Evolutionary conservation across 192 early-diverging fungal genomes (phyloP), one percentile per base, ranked within the genome.

Genomic region (Backusella liffmaniae): DNA sequence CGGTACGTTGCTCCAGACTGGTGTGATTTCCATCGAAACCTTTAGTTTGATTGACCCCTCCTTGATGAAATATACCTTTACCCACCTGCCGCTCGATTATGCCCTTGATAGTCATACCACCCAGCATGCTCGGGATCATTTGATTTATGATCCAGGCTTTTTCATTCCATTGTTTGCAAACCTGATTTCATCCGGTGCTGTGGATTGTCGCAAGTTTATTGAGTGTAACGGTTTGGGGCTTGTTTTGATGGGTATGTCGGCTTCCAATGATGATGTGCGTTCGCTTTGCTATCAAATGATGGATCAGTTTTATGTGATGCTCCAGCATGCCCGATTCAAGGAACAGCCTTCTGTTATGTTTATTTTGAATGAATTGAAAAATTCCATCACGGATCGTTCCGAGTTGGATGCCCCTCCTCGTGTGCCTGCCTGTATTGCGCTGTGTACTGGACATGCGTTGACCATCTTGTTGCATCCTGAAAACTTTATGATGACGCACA

Each of bases 321-420:
- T 94, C 12, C 73, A 79, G 49, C 73, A 78, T 70, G 76, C 83
- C 1, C 82, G 80, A 1, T 79, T 94, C 65, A 88, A 90, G 75
- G 94, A 95, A 76, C 86, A 89, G 42, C 90, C 85, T n/a, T 92
- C 94, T 69, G 77, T 94, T 8, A 44, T 92, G 26, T 77, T 95
- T 12, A 70, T 94, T 3, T 77, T 95, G 67, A 86, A 92, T 37
- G 79, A 82, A 29, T 84, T 96, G 10, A 90, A 87, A 69, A 92
- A 95, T 78, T 86, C 92, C 0, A 90, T 96, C 36, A 67, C 73
- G 0, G 83, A 82, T 5, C 79, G 91, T 18, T 81, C 83, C 9
- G 81, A 80, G 10, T 77, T 77, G 8, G 73, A 65, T 41, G 51
- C 68, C 1, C 66, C 87, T 23, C 92, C 88, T 46, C 78, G 92